Evolutionary conservation across 139 green algal species (phyloP).

Genomic region (Desmodesmus armatus): DNA sequence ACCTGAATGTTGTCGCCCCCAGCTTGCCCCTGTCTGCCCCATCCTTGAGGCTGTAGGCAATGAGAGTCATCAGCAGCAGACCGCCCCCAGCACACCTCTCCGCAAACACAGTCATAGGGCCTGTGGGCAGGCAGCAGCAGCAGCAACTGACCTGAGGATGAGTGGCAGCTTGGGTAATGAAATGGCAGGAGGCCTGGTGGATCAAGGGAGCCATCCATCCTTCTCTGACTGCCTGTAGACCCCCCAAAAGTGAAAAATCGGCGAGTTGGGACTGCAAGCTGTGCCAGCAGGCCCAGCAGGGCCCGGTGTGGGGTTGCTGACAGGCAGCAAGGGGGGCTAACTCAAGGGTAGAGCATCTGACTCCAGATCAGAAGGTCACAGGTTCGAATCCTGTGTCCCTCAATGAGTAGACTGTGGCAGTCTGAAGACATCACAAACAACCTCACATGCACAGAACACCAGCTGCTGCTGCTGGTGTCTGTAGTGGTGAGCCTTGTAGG

Average conservation of each 20-base stretch:
- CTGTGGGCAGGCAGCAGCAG: background rate
- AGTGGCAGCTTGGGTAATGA: background rate
- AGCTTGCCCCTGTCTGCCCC: slow-evolving; percentile 39
- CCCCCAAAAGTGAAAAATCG: background rate
- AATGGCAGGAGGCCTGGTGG: background rate
- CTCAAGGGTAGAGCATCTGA: too few species aligned
- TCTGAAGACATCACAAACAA: too few species aligned
- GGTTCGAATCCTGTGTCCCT: too few species aligned
- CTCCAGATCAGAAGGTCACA: too few species aligned
- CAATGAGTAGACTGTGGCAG: too few species aligned
- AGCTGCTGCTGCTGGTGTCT: too few species aligned
- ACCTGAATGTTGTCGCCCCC: slow-evolving; percentile 46
- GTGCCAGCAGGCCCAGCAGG: too few species aligned
- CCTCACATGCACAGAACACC: too few species aligned
- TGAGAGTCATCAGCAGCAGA: slow-evolving; percentile 33
- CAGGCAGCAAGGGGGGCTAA: too few species aligned
- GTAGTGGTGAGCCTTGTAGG: too few species aligned
- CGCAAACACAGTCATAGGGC: slow-evolving; percentile 42
- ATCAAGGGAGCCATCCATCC: background rate
- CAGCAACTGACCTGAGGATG: background rate
- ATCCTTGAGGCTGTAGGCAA: slow-evolving; percentile 46
- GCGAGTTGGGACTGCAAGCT: background rate
- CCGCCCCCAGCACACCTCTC: slow-evolving; percentile 17
- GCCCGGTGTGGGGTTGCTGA: too few species aligned
- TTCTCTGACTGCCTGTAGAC: background rate